Base-by-base conservation (phyloP, 169 alveolate species). In the Eimeria mitis region DNA sequence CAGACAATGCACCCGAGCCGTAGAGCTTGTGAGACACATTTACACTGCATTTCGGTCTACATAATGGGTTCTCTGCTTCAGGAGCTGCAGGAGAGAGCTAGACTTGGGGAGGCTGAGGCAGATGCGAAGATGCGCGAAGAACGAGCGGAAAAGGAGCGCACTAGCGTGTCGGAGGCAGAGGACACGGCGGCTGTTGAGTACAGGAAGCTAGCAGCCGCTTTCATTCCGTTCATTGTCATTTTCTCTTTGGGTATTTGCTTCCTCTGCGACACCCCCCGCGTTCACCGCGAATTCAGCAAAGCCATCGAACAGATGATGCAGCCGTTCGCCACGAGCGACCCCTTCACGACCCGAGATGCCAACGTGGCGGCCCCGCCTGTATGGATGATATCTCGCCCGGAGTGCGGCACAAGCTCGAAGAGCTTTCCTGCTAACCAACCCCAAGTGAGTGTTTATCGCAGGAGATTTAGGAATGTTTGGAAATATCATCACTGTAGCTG, bases 191-290 rank as follows among this genome's bases (percentile, higher is more conserved):
- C 92, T 7, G 11, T 61, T 44, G 92, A 87, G 59, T 87, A 63
- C 81, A 87, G 92, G 65, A 87, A 87, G 83, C 63, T 87, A 65
- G 81, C 54, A 31, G 44, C 54, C 0, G 14, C 37, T 23, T 87
- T 87, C 44, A 49, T 63, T 59, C 92, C 92, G 47, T 87, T 87
- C 31, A 63, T 87, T 59, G 40, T 87, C 71, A 63, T 87, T 1
- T 87, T 87, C 61, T 49, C 92, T 7, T 16, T 87, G 92, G 78
- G 59, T 25, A 87, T 87, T 59, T 87, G 92, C 81, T 87, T 87
- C 78, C 78, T 87, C 44, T 87, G 92, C 31, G 92, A 87, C 81
- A 59, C 92, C 6, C 92, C 92, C 28, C 92, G 52, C 81, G 92
- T 63, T 19, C 21, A 87, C 54, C 92, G 92, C 92, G 92, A 87